Evolutionary conservation across 148 eudicot species (phyloP).

Genomic region (Camellia japonica): DNA sequence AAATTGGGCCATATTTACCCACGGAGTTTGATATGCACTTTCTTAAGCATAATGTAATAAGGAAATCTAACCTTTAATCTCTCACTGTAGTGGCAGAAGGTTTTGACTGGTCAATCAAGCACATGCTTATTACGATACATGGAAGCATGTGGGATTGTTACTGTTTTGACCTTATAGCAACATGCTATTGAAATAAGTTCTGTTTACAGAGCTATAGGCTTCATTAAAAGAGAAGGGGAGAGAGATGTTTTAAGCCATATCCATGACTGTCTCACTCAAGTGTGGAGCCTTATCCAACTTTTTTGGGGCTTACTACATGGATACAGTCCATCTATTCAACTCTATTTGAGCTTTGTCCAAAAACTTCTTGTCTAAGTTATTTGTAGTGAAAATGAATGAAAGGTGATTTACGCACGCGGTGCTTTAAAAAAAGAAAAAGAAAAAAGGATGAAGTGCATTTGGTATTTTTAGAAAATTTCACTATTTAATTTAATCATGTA

Average conservation of each 20-base stretch:
- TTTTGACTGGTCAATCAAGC: neutral
- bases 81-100: neutral
- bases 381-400: neutral
- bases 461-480: neutral
- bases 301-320: neutral
- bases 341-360: neutral
- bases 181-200: neutral
- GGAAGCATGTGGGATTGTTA: neutral
- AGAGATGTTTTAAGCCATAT: too few relatives aligned
- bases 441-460: neutral
- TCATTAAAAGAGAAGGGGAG: neutral
- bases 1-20: neutral
- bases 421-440: neutral
- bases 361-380: neutral
- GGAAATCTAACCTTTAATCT: too few relatives aligned
- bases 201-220: neutral
- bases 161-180: neutral
- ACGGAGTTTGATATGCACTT: neutral
- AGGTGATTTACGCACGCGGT: neutral
- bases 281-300: neutral
- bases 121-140: neutral
- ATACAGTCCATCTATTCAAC: neutral
- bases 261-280: neutral
- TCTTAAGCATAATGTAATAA: neutral
- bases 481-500: neutral